These are phyloP conservation scores for Parmelia sp. DNA, from an alignment of 495 filamentous ascomycete species.

Conservation along the genomic window DNA sequence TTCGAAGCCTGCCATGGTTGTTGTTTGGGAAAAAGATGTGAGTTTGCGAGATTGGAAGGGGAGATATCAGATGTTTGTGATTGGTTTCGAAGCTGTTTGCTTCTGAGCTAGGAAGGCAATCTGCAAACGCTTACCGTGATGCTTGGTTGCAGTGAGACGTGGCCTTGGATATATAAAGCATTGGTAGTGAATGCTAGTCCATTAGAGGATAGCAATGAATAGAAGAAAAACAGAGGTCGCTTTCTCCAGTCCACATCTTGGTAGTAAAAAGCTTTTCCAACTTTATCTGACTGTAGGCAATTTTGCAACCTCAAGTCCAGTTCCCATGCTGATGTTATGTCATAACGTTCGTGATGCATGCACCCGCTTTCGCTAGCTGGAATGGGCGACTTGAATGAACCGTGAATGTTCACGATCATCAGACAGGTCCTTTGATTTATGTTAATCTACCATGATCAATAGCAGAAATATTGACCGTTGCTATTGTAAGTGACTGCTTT, in stretches of 20 bases:
- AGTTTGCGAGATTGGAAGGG: neutral
- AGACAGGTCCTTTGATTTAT: neutral
- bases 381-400: neutral
- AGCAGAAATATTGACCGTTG: neutral
- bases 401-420: neutral
- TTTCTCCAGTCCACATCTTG: neutral
- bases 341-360: neutral
- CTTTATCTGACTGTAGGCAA: too few species aligned
- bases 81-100: neutral
- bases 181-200: neutral
- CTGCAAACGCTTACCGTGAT: neutral
- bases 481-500: neutral
- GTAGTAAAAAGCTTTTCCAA: too few species aligned
- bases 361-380: neutral
- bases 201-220: neutral
- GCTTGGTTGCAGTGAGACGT: neutral
- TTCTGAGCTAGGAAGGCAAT: neutral
- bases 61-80: neutral
- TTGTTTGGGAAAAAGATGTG: too few species aligned
- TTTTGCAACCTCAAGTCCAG: neutral
- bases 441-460: neutral
- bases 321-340: neutral
- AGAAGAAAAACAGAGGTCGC: neutral
- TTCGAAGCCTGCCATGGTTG: conserved; percentile 3
- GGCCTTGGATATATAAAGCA: neutral